Base-by-base conservation (phyloP, 441 rosid species). In the Isatis lusitanica region DNA sequence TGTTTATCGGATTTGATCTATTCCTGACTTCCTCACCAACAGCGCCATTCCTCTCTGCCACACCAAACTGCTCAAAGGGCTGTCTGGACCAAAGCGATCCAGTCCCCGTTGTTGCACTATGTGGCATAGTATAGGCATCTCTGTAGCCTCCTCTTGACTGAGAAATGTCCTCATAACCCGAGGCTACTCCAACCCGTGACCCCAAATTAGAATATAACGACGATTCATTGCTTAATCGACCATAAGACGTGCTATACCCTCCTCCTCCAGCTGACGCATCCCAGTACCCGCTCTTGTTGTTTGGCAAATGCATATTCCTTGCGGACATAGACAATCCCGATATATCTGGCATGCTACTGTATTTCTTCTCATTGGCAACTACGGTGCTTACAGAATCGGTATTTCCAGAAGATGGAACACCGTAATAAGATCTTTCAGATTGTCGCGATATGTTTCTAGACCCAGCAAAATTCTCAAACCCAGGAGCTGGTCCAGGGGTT, bases 61-160 rank as follows among this genome's bases (percentile, higher is more conserved):
- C 83, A 52, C 97, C 97, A 83, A 96, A 93, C 85, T 91, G 98
- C 88, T 96, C 99, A 78, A 84, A 88, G 40, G 97, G 99, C 78
- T 96, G 98, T 80, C 86, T 86, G 18, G 96, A 91, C 99, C 99
- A 96, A 48, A 93, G 88, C 6, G 99, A 96, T 69, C 92, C 87
- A 13, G 85, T 73, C 63, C 80, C 83, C 2, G 90, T 35, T 67
- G 76, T 80, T 60, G 89, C 66, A 57, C 74, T 79, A 56, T 79
- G 69, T 48, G 79, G 78, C 56, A 66, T 12, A 4, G 85, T 56
- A 71, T 83, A 81, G 17, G 83, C 57, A 79, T 79, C 90, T 70
- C 84, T 81, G 76, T 85, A 88, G 61, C 74, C 66, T 28, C 81
- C 81, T 77, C 79, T 87, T 9, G 88, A 80, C 30, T 85, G 85